Base-by-base conservation (phyloP, 1,284 basidiomycete species). In the Thecaphora thlaspeos region DNA sequence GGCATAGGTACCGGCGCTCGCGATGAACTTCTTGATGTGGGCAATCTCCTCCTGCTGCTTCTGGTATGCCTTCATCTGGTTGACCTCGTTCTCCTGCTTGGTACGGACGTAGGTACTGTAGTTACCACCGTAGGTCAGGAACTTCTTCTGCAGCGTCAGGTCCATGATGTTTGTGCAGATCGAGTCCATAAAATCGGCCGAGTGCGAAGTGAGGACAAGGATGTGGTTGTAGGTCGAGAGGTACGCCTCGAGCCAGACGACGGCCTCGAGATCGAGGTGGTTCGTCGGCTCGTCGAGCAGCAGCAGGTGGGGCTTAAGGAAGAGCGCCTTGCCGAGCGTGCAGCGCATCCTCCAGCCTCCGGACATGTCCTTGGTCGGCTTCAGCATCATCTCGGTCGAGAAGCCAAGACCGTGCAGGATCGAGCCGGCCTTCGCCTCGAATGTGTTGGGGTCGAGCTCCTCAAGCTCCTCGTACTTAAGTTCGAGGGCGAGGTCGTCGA, bases 331-430 rank as follows among this genome's bases (percentile, higher is more conserved):
- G 23, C 94, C 94, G 45, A 98, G 87, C 15, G 95, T 90, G 57
- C 98, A 93, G 79, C 95, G 87, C 94, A 97, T 97, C 61, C 94
- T 85, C 94, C 94, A 97, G 76, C 93, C 93, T 85, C 93, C 94
- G 73, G 87, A 89, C 91, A 98, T 95, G 79, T 97, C 94, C 81
- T 92, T 94, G 48, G 94, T 97, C 15, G 93, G 89, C 80, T 90
- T 91, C 79, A 84, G 85, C 93, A 97, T 96, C 94, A 97, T 97
- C 51, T 82, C 78, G 75, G 85, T 84, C 52, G 83, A 84, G 83
- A 98, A 98, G 22, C 94, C 94, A 39, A 98, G 86, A 87, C 94
- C 95, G 77, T 95, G 90, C 28, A 98, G 84, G 75, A 98, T 95
- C 70, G 89, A 89, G 55, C 89, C 90, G 4, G 95, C 94, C 81